phyloP scores from a whole-genome alignment of 1,284 basidiomycete genomes.

The Trametes hirsuta region DNA sequence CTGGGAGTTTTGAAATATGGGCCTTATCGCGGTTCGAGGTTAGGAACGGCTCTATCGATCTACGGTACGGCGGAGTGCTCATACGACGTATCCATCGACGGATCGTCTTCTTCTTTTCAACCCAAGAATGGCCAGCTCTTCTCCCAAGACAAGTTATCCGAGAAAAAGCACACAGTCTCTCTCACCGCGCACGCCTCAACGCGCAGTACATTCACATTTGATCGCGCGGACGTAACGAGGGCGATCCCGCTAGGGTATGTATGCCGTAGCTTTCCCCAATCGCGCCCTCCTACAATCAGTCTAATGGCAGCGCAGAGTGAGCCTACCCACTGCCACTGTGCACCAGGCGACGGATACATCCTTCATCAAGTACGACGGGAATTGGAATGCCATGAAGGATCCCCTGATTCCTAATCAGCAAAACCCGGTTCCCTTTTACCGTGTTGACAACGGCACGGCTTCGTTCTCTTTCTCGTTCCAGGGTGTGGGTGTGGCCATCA shows the following conservation, averaged over 20 bases:
- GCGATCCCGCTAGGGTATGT: slow-evolving; percentile 1
- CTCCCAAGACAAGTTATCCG: slow-evolving; percentile 11
- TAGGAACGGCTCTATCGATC: slow-evolving; percentile 3
- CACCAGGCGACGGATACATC: slow-evolving; percentile 34
- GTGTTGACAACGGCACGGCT: slow-evolving; percentile 29
- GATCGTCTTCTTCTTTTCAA: slow-evolving; percentile 6
- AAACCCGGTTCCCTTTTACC: slow-evolving; percentile 33
- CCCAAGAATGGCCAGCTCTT: slow-evolving; percentile 20
- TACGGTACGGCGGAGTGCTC: slow-evolving; percentile 15
- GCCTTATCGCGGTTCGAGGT: not conserved
- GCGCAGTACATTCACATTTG: slow-evolving; percentile 20
- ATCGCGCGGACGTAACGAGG: slow-evolving; percentile 24
- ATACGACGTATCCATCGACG: slow-evolving; percentile 29
- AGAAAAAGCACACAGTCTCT: slow-evolving; percentile 25
- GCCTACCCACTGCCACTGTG: not conserved
- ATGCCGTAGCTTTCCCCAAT: not conserved
- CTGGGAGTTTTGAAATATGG: not conserved
- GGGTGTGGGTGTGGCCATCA: slow-evolving; percentile 33
- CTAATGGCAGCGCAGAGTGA: not conserved
- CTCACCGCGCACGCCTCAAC: slow-evolving; percentile 23
- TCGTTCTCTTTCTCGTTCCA: slow-evolving; percentile 34
- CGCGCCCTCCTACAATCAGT: not conserved
- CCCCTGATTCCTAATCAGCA: slow-evolving; percentile 32
- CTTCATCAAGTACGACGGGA: slow-evolving; percentile 32
- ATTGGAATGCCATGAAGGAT: slow-evolving; percentile 29